Evolutionary conservation across 208 protist genomes (phyloP), one percentile per base, ranked within the genome.

Genomic region (Porcisia hertigi): DNA sequence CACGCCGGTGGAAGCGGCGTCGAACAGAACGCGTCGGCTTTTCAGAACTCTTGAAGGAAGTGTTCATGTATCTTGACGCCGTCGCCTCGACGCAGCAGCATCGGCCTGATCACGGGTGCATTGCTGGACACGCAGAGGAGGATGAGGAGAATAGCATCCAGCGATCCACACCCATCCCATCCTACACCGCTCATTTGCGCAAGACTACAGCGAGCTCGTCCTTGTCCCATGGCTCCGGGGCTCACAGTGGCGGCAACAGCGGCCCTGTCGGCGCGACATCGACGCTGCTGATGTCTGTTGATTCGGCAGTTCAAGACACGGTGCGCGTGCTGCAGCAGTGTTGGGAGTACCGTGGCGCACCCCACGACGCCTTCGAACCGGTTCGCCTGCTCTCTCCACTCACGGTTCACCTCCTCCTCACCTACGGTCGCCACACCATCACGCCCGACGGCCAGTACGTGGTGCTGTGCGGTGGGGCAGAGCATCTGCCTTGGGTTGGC

Each of bases 311-410:
- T 58, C 76, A 71, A 41, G 87, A 91, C 79, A 71, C 82, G 23
- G 67, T 86, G 47, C 82, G 84, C 34, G 82, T 93, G 47, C 80
- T 93, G 64, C 83, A 69, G 20, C 54, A 70, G 52, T 93, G 87
- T 74, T 93, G 91, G 89, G 66, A 66, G 20, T 90, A 86, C 72
- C 36, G 49, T 30, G 91, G 91, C 20, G 62, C 72, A 30, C 89
- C 88, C 1, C 84, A 84, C 55, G 91, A 93, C 65, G 79, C 83
- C 25, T 95, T 94, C 62, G 91, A 94, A 69, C 83, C 91, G 9
- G 81, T 86, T 41, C 77, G 77, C 45, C 57, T 72, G 65, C 79
- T 93, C 7, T 84, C 85, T 23, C 69, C 81, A 41, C 74, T 91
- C 62, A 70, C 88, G 25, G 53, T 80, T 47, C 70, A 90, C 36